phyloP scores from a whole-genome alignment of 345 rosid species.

The Citrus unshiu region DNA sequence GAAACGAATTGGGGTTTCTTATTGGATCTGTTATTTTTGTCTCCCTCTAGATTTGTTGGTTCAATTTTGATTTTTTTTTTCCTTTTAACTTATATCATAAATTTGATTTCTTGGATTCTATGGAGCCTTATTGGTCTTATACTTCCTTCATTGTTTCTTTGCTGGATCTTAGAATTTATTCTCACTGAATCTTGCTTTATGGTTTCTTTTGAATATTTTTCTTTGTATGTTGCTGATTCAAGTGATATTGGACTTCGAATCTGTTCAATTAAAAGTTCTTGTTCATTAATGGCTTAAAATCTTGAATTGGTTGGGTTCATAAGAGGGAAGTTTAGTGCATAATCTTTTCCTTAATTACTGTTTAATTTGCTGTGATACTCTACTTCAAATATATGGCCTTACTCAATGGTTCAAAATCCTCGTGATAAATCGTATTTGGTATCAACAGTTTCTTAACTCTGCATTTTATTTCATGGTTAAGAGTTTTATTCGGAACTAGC shows the following conservation, averaged over 20 bases:
- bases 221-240: not conserved
- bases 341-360: not conserved
- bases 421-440: not conserved
- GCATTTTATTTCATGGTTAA: not conserved
- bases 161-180: not conserved
- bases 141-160: not conserved
- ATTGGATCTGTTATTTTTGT: not conserved
- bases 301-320: not conserved
- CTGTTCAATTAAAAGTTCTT: not conserved
- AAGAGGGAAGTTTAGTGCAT: not conserved
- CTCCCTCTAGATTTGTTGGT: not conserved
- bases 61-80: not conserved
- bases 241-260: not conserved
- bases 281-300: not conserved
- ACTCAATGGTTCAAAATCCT: not conserved
- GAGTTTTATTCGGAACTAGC: not conserved
- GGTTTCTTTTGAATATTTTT: not conserved
- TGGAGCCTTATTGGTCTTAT: too few relatives aligned
- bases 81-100: not conserved
- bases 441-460: not conserved
- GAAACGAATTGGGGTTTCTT: not conserved
- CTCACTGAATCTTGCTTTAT: not conserved
- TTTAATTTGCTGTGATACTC: not conserved
- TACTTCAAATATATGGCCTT: not conserved
- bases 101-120: not conserved